Percentiles rank a stretch among this genome's conserved stretches.
Evolutionary conservation across 768 basidiomycete species (phyloP).

Genomic region (Russula sp.): DNA sequence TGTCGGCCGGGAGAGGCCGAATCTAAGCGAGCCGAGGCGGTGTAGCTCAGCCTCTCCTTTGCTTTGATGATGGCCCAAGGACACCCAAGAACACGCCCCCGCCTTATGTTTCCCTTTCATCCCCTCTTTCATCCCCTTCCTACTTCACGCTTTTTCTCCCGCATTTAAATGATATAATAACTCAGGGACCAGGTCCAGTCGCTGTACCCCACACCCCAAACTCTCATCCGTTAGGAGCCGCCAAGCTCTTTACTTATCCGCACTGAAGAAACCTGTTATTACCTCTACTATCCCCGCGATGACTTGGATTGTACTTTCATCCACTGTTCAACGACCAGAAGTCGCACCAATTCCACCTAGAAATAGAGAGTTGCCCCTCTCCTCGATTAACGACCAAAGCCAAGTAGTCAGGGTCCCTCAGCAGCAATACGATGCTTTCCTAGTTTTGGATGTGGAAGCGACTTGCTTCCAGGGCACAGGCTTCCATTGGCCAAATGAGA

Average conservation of each 20-base stretch:
- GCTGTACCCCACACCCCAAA: background rate
- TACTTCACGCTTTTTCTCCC: background rate
- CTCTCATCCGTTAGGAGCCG: background rate
- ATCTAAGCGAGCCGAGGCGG: background rate
- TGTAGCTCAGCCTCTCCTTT: background rate
- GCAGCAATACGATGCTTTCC: constrained; percentile 65
- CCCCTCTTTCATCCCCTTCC: background rate
- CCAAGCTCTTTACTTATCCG: constrained; percentile 6
- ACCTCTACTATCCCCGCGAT: constrained; percentile 13
- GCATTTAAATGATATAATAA: constrained; percentile 11
- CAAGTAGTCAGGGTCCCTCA: constrained; percentile 29
- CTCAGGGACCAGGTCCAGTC: background rate
- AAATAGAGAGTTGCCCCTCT: background rate
- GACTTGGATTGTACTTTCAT: background rate
- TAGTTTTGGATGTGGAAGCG: constrained; percentile 87
- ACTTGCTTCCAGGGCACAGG: constrained; percentile 64
- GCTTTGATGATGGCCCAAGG: background rate
- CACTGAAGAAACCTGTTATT: constrained; percentile 9
- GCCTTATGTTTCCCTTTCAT: background rate
- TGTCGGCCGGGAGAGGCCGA: background rate
- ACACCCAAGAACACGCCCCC: background rate
- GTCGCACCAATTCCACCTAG: background rate
- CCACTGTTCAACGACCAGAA: constrained; percentile 1
- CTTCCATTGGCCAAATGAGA: constrained; percentile 89
- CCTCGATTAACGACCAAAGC: background rate